Conservation (phyloP, 2,329 filamentous ascomycete genomes). For the Colletotrichum lentis region DNA sequence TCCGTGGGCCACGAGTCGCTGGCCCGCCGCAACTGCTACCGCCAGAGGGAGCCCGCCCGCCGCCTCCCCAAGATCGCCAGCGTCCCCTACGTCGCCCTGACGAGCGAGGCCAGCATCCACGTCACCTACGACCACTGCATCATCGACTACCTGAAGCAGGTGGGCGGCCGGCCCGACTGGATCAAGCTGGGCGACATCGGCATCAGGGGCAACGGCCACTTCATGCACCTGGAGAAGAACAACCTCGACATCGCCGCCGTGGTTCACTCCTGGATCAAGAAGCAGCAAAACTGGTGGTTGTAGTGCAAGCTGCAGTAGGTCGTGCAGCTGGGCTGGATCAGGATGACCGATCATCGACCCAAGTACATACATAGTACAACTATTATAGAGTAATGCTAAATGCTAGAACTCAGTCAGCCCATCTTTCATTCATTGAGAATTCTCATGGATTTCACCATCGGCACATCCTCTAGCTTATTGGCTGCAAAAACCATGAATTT, state of each 20-base stretch:
- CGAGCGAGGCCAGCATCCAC: slow-evolving; percentile 60
- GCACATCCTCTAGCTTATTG: background rate
- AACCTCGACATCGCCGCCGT: slow-evolving; percentile 44
- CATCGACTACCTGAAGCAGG: slow-evolving; percentile 58
- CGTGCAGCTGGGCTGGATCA: background rate
- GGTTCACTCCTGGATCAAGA: slow-evolving; percentile 50
- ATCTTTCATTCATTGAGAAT: too few relatives aligned
- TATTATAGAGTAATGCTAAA: slow-evolving; percentile 9
- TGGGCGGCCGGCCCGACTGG: slow-evolving; percentile 54
- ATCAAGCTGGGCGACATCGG: slow-evolving; percentile 55
- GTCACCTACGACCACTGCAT: slow-evolving; percentile 62
- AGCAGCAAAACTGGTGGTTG: slow-evolving; percentile 30
- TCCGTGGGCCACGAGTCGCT: slow-evolving; percentile 41
- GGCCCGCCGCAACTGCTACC: slow-evolving; percentile 42
- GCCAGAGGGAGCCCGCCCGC: slow-evolving; percentile 45
- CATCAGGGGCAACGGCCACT: slow-evolving; percentile 61
- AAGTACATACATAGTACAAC: background rate
- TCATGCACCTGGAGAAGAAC: slow-evolving; percentile 59
- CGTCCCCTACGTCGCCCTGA: slow-evolving; percentile 57
- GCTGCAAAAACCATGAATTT: too few relatives aligned
- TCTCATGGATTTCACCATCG: background rate
- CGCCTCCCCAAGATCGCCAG: slow-evolving; percentile 55
- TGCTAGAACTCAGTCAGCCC: background rate
- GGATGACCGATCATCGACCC: background rate
- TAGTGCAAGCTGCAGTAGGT: background rate